phyloP scores from a whole-genome alignment of 2,329 filamentous ascomycete genomes.

The Colletotrichum sp. region DNA sequence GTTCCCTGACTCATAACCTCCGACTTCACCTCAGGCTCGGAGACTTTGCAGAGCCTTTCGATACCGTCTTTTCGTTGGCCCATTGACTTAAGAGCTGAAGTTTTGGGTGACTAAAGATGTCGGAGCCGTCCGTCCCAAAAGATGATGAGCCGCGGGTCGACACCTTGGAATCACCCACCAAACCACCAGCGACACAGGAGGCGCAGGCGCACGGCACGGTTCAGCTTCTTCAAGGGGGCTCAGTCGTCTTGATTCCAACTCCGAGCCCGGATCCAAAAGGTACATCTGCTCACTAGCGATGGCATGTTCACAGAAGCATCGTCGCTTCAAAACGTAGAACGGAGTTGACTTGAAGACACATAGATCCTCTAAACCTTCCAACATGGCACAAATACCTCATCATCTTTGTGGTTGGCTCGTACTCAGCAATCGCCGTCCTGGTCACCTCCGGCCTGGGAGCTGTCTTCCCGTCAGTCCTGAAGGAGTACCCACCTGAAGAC shows the following conservation, averaged over 20 bases:
- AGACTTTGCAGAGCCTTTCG: background rate
- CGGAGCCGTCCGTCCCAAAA: background rate
- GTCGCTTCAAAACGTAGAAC: background rate
- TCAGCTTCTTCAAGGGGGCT: background rate
- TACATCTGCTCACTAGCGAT: background rate
- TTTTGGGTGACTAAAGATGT: background rate
- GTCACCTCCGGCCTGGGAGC: conserved; percentile 23
- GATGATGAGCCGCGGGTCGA: background rate
- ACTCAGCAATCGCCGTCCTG: conserved; percentile 19
- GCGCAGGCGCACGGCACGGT: background rate
- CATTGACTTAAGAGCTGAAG: background rate
- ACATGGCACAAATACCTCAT: conserved; percentile 27
- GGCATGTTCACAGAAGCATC: background rate
- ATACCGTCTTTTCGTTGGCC: background rate
- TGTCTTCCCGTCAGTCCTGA: conserved; percentile 19
- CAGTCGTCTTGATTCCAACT: conserved; percentile 27
- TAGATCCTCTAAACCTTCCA: conserved; percentile 30
- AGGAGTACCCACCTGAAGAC: conserved; percentile 15
- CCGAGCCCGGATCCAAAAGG: conserved; percentile 27
- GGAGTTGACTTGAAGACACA: background rate
- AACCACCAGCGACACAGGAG: background rate
- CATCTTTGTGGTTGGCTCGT: conserved; percentile 23
- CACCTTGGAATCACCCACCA: background rate
- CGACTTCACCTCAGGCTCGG: background rate
- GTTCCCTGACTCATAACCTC: background rate